phyloP scores from a whole-genome alignment of 805 yeast genomes.

The Metschnikowia cerradonensis region DNA sequence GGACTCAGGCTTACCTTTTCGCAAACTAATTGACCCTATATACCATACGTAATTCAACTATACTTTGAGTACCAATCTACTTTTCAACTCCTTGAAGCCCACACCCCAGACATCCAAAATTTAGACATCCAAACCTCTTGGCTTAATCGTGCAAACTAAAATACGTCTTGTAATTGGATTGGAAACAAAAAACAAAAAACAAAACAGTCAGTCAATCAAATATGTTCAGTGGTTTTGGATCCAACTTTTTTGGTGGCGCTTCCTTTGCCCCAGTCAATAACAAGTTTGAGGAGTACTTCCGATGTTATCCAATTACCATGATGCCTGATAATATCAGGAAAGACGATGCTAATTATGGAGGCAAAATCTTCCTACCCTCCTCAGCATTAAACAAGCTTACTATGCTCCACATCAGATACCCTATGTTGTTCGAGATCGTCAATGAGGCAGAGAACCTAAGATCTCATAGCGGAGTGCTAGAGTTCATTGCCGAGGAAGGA shows the following conservation, averaged over 20 bases:
- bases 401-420: constrained; percentile 88
- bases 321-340: constrained; percentile 74
- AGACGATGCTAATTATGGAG: constrained; percentile 86
- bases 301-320: constrained; percentile 89
- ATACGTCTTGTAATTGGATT: background rate
- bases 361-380: constrained; percentile 92
- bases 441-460: constrained; percentile 56
- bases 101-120: background rate
- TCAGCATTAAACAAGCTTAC: constrained; percentile 86
- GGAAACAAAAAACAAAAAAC: background rate
- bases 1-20: background rate
- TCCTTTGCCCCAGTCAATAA: constrained; percentile 29
- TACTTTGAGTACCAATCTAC: background rate
- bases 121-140: background rate
- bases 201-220: background rate
- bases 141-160: background rate
- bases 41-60: background rate
- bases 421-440: constrained; percentile 84
- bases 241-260: constrained; percentile 33
- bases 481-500: constrained; percentile 97
- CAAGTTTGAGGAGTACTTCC: constrained; percentile 77
- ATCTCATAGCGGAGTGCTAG: constrained; percentile 93
- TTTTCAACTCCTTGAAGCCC: background rate
- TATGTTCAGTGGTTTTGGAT: constrained; percentile 44
- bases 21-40: background rate